phyloP scores from a whole-genome alignment of 1,139 yeast genomes.

The Yamadazyma membranifaciens region DNA sequence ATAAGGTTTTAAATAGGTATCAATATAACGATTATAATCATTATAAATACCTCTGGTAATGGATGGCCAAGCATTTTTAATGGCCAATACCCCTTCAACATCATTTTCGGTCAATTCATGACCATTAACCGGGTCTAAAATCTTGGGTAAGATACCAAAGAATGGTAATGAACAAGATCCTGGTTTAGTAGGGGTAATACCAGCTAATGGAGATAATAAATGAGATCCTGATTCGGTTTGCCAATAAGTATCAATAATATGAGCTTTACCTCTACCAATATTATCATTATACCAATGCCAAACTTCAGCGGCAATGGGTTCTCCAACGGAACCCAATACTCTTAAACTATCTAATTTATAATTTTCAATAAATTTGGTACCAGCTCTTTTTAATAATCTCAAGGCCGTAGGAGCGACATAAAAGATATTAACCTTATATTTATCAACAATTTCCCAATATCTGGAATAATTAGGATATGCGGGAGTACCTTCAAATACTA shows the following conservation, averaged over 20 bases:
- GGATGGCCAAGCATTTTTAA: conserved; percentile 76
- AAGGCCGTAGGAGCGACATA: conserved; percentile 91
- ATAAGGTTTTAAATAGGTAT: conserved; percentile 70
- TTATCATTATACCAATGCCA: conserved; percentile 90
- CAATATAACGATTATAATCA: conserved; percentile 65
- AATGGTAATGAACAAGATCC: conserved; percentile 80
- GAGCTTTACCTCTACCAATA: conserved; percentile 73
- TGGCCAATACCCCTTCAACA: conserved; percentile 75
- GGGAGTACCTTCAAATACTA: conserved; percentile 85
- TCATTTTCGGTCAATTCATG: conserved; percentile 59
- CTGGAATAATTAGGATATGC: conserved; percentile 78
- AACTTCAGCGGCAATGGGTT: conserved; percentile 88
- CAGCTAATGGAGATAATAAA: conserved; percentile 68
- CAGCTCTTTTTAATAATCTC: conserved; percentile 80
- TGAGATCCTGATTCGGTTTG: conserved; percentile 83
- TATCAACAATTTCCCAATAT: conserved; percentile 81
- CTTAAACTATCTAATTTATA: conserved; percentile 66
- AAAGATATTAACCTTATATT: conserved; percentile 75
- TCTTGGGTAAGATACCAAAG: conserved; percentile 68
- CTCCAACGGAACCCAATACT: conserved; percentile 85
- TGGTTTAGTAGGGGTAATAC: conserved; percentile 73
- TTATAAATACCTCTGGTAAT: conserved; percentile 75
- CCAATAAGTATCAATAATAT: conserved; percentile 81
- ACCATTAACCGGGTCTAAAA: conserved; percentile 72
- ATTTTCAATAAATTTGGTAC: conserved; percentile 62